phyloP scores from a whole-genome alignment of 257 asterid species.

The Marsdenia floribunda region DNA sequence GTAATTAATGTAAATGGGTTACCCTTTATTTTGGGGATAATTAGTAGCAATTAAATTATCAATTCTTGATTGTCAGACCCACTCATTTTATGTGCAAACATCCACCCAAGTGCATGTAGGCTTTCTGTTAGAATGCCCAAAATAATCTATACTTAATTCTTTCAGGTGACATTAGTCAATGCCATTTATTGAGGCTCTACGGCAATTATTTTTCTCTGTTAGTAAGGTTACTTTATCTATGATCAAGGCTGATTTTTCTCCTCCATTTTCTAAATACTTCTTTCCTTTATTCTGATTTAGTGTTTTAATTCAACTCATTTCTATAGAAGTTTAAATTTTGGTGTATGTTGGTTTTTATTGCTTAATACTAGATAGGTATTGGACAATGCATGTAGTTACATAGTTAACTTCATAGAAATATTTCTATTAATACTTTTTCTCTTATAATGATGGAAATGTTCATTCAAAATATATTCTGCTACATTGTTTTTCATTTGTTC shows the following conservation, averaged over 20 bases:
- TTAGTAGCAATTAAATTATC: neutral
- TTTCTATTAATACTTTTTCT: neutral
- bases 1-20: too few species aligned
- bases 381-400: neutral
- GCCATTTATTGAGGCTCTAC: slow-evolving; percentile 97
- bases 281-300: neutral
- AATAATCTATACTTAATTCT: slow-evolving; percentile 1
- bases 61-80: neutral
- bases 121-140: neutral
- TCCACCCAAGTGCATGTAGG: neutral
- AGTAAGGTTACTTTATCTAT: slow-evolving; percentile 40
- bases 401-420: neutral
- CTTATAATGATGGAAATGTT: neutral
- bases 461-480: neutral
- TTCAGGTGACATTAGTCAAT: slow-evolving; percentile 94
- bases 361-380: neutral
- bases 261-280: neutral
- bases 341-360: too few species aligned
- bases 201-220: slow-evolving; percentile 80
- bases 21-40: too few species aligned
- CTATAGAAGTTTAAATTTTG: too few species aligned
- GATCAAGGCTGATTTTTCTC: neutral
- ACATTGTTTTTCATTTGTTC: neutral
- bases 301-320: too few species aligned
- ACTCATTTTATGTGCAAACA: neutral